These are phyloP conservation scores for Lonicera japonica DNA, from an alignment of 129 eudicot genomes.

Conservation along the genomic window DNA sequence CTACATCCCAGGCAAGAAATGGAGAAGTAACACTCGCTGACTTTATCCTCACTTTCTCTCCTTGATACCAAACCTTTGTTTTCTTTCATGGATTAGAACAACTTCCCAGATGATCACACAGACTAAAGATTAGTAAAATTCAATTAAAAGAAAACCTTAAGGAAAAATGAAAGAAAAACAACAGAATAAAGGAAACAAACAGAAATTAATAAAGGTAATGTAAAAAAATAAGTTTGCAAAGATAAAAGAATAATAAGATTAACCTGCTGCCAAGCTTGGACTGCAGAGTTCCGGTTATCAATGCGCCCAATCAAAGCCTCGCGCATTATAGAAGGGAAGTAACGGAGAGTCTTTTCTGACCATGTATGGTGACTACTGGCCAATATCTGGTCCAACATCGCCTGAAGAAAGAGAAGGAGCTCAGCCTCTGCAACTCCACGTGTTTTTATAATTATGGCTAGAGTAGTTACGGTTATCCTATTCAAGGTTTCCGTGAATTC, in stretches of 20 bases:
- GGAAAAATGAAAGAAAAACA: too few relatives aligned
- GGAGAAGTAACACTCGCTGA: too few relatives aligned
- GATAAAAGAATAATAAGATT: neutral
- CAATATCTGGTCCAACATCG: constrained; percentile 85
- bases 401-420: constrained; percentile 80
- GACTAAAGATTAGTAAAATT: too few relatives aligned
- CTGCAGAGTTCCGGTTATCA: constrained; percentile 70
- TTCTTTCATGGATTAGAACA: too few relatives aligned
- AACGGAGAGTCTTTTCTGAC: constrained; percentile 93
- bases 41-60: too few relatives aligned
- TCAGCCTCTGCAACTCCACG: constrained; percentile 96
- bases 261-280: constrained; percentile 96
- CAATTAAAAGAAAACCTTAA: too few relatives aligned
- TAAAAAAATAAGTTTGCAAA: neutral
- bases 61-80: too few relatives aligned
- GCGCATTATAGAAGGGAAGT: constrained; percentile 71
- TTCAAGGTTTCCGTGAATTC: constrained; percentile 93
- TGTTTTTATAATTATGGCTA: constrained; percentile 90
- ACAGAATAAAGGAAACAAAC: too few relatives aligned
- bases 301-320: constrained; percentile 68
- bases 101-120: too few relatives aligned
- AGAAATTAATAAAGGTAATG: too few relatives aligned
- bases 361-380: constrained; percentile 86
- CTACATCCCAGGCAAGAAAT: too few relatives aligned
- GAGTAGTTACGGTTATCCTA: constrained; percentile 61